Evolutionary conservation across 2,329 filamentous ascomycete genomes (phyloP), one percentile per base, ranked within the genome.

Genomic region (Stagonosporopsis cucurbitacearum): DNA sequence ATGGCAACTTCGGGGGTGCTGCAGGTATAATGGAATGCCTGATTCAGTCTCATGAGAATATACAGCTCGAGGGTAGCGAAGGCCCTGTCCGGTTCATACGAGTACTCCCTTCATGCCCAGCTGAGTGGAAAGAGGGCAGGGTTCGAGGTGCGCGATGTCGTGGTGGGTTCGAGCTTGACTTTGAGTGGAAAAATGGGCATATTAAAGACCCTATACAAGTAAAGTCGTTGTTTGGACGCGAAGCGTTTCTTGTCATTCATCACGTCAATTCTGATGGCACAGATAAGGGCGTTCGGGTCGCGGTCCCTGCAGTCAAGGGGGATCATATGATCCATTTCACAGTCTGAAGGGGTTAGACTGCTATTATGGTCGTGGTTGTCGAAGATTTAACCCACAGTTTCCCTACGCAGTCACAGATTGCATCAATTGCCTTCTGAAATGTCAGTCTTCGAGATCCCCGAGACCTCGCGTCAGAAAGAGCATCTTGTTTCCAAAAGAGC

Each of bases 1-100:
- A 83, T 60, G 80, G 80, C 1, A 83, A 82, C 49, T 80, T 82
- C 57, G 81, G 81, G 1, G 77, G 76, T 1, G 76, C 75, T n/a
- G 78, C 78, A 3, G 81, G 78, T 2, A 77, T 82, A 13, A 59
- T 78, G 1, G 80, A 82, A n/a, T 51, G 47, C 33, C 48, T 57
- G 17, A 25, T 52, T 8, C 54, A 57, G 32, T 48, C 47, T 3
- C 48, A 57, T 6, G 54, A 51, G 23, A 43, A 47, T 22, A 7
- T 26, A 1, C 32, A 22, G 12, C 4, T 19, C 12, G n/a, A 25
- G 7, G 19, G 13, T 1, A 4, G 2, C 4, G n/a, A 6, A 7
- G 3, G 1, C 22, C 8, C n/a, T 1, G 26, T 13, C 11, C 43
- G 48, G 12, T 11, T 57, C 4, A 43, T 60, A 23, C 41, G 49